Evolutionary conservation across 2,329 filamentous ascomycete species (phyloP), one percentile per base, ranked within the genome.

Genomic region (Lizonia empirigonia): DNA sequence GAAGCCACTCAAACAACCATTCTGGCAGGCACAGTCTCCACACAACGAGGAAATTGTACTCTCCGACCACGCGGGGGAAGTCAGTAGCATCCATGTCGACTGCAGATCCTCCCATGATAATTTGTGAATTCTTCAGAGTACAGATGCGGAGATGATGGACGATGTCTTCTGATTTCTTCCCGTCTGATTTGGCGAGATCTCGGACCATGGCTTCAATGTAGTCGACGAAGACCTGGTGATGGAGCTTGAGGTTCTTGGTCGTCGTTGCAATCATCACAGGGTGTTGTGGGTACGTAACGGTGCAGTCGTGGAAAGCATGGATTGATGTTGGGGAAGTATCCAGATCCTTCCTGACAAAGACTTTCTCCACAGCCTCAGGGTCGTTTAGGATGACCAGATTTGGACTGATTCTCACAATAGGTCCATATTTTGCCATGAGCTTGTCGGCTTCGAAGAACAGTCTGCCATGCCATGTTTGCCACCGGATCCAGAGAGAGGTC

Each of bases 231-330:
- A 49, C 39, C 0, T 50, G 12, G 16, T 62, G 59, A 6, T 53
- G 50, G 24, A 54, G 29, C 50, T 60, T 60, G 36, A 59, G 53
- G 23, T 58, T 53, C 36, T 62, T 62, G 1, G 59, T 60, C 1
- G 58, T 62, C 0, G 59, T 60, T 7, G 58, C 57, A 12, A 62
- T 62, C 58, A 62, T 62, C 16, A 62, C 59, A 1, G 59, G 58
- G 29, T 62, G 58, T 32, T 62, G 58, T 15, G 58, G 59, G n/a
- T 62, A 62, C 19, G 59, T 60, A 13, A 62, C 59, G 1, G 59
- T 62, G 58, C 58, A 60, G 36, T 60, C 59, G 16, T 60, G 55
- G 7, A 60, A 41, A 30, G 59, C 59, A 33, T 58, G 55, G 19
- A 62, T 62, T 4, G 58, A 56, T 8, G 36, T 62, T 33, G 59